Evolutionary conservation across 129 eudicot genomes (phyloP), one percentile per base, ranked within the genome.

Genomic region (Saussurea involucrata): DNA sequence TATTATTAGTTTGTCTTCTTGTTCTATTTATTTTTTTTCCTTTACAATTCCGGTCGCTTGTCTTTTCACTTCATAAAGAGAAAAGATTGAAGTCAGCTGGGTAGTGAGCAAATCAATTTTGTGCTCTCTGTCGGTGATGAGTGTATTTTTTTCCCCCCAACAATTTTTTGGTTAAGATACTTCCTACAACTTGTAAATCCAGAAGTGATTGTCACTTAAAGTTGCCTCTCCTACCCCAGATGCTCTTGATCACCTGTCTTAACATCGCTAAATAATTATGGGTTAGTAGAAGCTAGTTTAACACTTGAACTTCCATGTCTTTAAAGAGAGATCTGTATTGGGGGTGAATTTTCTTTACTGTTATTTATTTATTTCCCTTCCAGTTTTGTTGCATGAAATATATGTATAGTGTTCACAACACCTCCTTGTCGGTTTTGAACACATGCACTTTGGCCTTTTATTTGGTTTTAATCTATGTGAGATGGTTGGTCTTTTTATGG

Each of bases 401-500:
- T 37, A 8, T 37, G 42, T 36, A 8, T 36, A 37, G 44, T 37
- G 44, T 37, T 37, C 13, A 37, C 44, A 8, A 40, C 49, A 20
- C 7, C 5, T 18, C 21, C 18, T 15, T 27, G n/a, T n/a, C n/a
- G n/a, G 66, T 29, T 69, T 12, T 64, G 21, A 46, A 73, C 31
- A n/a, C 24, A 37, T 63, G 28, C 11, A 57, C 8, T 34, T 55
- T 25, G 25, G 25, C 17, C 27, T 28, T 55, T 17, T 29, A 3
- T 20, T 71, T 42, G 37, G 13, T 25, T 22, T 10, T 69, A 32
- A 29, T 61, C 1, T 44, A 15, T 33, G 28, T 65, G 8, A 12
- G 57, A 64, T 70, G 25, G 63, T 75, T 37, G 11, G 68, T 34
- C 44, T 25, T 49, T 58, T 65, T 77, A 12, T 82, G 65, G 33